These are phyloP conservation scores for Tetrahymena elliotti DNA, from an alignment of 73 alveolate species.

Conservation along the genomic window DNA sequence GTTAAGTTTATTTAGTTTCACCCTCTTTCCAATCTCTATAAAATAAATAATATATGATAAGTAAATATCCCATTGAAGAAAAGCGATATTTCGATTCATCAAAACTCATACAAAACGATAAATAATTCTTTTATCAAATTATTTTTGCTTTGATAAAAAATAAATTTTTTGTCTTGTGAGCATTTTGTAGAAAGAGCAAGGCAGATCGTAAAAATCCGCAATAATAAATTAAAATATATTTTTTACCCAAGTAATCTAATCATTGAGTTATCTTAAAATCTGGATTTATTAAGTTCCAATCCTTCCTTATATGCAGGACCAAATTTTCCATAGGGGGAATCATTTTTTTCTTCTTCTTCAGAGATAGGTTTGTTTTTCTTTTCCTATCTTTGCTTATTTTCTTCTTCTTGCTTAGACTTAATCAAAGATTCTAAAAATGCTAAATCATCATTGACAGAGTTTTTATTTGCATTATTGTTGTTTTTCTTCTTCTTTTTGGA, in stretches of 20 bases:
- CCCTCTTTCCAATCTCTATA: constrained; percentile 30
- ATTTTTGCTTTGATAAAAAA: no score
- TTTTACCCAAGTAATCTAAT: constrained; percentile 11
- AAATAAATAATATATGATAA: neutral
- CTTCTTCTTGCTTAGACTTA: neutral
- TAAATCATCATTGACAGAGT: neutral
- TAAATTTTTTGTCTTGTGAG: no score
- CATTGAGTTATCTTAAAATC: constrained; percentile 28
- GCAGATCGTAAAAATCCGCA: no score
- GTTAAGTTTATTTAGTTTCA: constrained; percentile 74
- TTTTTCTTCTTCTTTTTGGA: neutral
- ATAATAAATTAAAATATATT: no score
- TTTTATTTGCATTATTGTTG: neutral
- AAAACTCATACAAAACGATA: neutral
- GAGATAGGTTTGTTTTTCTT: neutral
- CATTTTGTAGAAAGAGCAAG: neutral
- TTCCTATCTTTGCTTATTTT: neutral
- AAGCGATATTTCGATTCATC: no score
- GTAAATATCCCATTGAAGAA: neutral
- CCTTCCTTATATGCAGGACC: constrained; percentile 44
- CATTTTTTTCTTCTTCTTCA: neutral
- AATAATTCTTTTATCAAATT: neutral
- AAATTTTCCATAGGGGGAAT: neutral
- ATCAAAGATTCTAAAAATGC: neutral
- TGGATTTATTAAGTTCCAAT: constrained; percentile 5